A percentile compares a stretch with the other conserved stretches of the same genome.
Conservation (phyloP, 371 early-diverging fungal genomes). For the Rhizopus microsporus region DNA sequence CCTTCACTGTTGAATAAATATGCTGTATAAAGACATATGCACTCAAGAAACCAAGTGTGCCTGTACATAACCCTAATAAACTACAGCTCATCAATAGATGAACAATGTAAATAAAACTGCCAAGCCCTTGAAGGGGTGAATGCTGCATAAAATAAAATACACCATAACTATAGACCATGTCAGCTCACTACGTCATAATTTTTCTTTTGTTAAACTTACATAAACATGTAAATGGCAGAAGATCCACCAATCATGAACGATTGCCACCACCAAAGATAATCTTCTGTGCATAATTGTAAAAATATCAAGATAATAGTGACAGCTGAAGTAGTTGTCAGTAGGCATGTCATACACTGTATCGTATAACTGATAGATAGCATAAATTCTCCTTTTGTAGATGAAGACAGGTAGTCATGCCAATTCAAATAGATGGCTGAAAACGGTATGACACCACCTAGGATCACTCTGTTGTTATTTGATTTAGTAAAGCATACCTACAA, state of each 20-base stretch:
- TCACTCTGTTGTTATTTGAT: slow-evolving; percentile 16
- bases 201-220: slow-evolving; percentile 13
- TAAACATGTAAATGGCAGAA: slow-evolving; percentile 35
- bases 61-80: slow-evolving; percentile 37
- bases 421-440: slow-evolving; percentile 47
- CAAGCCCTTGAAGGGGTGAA: slow-evolving; percentile 26
- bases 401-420: slow-evolving; percentile 38
- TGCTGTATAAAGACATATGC: slow-evolving; percentile 35
- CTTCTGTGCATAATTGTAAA: slow-evolving; percentile 48
- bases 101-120: slow-evolving; percentile 31
- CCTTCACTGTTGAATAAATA: slow-evolving; percentile 49
- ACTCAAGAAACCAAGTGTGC: slow-evolving; percentile 43
- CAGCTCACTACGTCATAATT: neutral
- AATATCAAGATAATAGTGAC: slow-evolving; percentile 39
- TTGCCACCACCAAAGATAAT: slow-evolving; percentile 58
- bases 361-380: slow-evolving; percentile 23
- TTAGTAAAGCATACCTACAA: too few species aligned
- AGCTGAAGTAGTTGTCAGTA: slow-evolving; percentile 24
- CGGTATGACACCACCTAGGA: slow-evolving; percentile 41
- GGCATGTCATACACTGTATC: slow-evolving; percentile 14
- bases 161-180: slow-evolving; percentile 31
- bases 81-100: slow-evolving; percentile 36
- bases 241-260: slow-evolving; percentile 39
- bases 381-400: slow-evolving; percentile 35
- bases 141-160: slow-evolving; percentile 31